Evolutionary conservation across 2,329 filamentous ascomycete genomes (phyloP).

Genomic region (Beauveria pseudobassiana): DNA sequence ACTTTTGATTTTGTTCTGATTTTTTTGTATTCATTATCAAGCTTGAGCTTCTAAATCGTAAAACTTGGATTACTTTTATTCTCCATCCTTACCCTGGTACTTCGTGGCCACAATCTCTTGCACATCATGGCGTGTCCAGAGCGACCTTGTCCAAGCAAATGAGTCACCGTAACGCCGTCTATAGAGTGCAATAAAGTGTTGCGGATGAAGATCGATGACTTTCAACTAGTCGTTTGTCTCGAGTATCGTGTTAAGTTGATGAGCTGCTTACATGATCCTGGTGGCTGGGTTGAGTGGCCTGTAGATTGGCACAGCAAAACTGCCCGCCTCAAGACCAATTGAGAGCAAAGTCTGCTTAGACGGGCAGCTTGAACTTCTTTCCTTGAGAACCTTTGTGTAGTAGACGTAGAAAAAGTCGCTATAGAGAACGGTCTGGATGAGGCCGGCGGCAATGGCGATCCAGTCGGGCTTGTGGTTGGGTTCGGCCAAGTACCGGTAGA

Average conservation of each 20-base stretch:
- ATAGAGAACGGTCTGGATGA: slow-evolving; percentile 91
- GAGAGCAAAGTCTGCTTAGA: slow-evolving; percentile 40
- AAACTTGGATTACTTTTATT: slow-evolving; percentile 1
- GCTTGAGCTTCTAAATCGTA: slow-evolving; percentile 3
- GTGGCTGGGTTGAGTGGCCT: neutral
- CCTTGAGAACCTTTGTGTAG: slow-evolving; percentile 90
- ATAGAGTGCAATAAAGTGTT: neutral
- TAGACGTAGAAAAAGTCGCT: slow-evolving; percentile 99
- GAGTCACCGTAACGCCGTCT: slow-evolving; percentile 10
- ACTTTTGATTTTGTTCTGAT: neutral
- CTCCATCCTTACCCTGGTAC: neutral
- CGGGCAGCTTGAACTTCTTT: slow-evolving; percentile 80
- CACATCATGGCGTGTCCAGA: slow-evolving; percentile 2
- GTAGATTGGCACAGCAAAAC: neutral
- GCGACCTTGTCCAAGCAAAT: slow-evolving; percentile 3
- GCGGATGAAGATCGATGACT: neutral
- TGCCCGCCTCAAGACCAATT: neutral
- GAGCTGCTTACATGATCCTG: neutral
- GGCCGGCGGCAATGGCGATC: slow-evolving; percentile 80
- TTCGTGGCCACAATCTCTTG: neutral
- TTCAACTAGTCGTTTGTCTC: neutral
- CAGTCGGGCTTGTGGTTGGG: slow-evolving; percentile 65
- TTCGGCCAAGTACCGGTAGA: slow-evolving; percentile 81
- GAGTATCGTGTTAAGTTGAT: neutral
- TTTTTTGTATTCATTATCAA: neutral